Evolutionary conservation across 1,284 basidiomycete genomes (phyloP).

Genomic region (Marasmius tenuissimus): DNA sequence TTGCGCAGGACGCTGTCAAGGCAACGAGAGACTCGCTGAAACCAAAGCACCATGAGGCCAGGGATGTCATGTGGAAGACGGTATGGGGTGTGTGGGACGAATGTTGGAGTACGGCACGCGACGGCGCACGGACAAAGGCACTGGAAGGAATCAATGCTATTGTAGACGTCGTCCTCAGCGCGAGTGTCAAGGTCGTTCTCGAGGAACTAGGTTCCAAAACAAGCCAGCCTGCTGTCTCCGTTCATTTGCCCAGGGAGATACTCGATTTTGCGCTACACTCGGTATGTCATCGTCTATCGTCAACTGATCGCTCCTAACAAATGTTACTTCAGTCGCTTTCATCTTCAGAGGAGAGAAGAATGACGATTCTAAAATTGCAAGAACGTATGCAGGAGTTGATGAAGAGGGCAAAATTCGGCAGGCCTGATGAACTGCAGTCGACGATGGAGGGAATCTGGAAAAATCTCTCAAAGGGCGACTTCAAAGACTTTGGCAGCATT

Average conservation of each 20-base stretch:
- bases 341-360: neutral
- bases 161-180: neutral
- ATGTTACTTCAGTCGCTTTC: neutral
- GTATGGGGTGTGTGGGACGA: neutral
- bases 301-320: neutral
- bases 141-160: neutral
- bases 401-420: neutral
- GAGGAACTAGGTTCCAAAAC: neutral
- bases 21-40: neutral
- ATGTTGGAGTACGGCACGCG: neutral
- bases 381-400: neutral
- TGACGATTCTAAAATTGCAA: neutral
- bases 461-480: neutral
- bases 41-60: neutral
- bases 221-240: neutral
- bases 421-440: neutral
- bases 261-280: neutral
- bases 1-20: neutral
- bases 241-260: neutral
- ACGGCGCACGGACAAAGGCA: neutral
- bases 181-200: neutral
- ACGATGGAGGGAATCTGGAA: neutral
- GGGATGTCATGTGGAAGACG: conserved; percentile 1
- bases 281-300: neutral
- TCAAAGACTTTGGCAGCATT: neutral